Percentiles rank a stretch among this genome's conserved stretches.
These are phyloP conservation scores for Candida glucosophila DNA, from an alignment of 1,139 yeast genomes.

Conservation along the genomic window DNA sequence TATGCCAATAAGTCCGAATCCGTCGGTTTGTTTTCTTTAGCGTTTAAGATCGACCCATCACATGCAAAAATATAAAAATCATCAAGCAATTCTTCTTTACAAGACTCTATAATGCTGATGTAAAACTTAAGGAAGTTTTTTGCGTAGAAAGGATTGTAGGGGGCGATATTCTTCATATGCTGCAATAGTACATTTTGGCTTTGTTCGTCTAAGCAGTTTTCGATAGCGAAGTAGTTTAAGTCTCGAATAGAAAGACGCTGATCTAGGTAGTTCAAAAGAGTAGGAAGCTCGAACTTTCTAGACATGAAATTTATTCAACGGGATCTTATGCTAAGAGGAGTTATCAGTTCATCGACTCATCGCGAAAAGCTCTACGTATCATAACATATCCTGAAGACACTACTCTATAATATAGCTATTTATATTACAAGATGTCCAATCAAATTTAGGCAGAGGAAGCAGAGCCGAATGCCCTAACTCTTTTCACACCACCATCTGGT, in stretches of 20 bases:
- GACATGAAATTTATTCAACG: too few relatives aligned
- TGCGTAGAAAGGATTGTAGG: slow-evolving; percentile 41
- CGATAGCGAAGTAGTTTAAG: neutral
- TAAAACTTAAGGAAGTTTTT: slow-evolving; percentile 35
- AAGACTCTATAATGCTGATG: slow-evolving; percentile 25
- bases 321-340: too few relatives aligned
- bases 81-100: slow-evolving; percentile 19
- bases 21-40: slow-evolving; percentile 33
- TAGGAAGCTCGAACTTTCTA: too few relatives aligned
- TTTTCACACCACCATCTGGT: slow-evolving; percentile 95
- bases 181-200: slow-evolving; percentile 11
- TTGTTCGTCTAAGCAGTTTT: slow-evolving; percentile 4
- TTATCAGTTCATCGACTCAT: too few relatives aligned
- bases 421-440: too few relatives aligned
- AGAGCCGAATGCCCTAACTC: slow-evolving; percentile 84
- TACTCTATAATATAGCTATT: too few relatives aligned
- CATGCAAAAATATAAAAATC: slow-evolving; percentile 48
- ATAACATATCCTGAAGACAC: too few relatives aligned
- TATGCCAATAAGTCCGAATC: slow-evolving; percentile 43
- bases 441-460: too few relatives aligned
- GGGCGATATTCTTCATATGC: slow-evolving; percentile 11
- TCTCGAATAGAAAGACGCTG: slow-evolving; percentile 12
- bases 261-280: neutral
- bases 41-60: slow-evolving; percentile 25
- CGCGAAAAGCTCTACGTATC: too few relatives aligned